Base-by-base conservation (phyloP, 2,329 filamentous ascomycete genomes). In the Ophiobolus disseminans region DNA sequence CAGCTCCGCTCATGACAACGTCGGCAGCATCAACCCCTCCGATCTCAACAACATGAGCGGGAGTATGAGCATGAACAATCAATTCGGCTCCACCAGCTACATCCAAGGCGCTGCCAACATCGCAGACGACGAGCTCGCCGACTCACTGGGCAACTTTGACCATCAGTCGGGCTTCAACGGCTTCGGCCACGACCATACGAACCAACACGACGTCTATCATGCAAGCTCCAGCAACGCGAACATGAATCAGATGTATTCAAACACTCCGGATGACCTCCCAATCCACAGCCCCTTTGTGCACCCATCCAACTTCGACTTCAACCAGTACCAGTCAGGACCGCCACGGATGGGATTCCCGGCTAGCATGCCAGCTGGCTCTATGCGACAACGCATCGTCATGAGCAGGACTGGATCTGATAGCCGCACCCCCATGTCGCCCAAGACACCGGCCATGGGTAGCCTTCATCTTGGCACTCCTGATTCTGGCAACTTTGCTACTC, bases 251-350 rank as follows among this genome's bases (percentile, higher is more conserved):
- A 85, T 90, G 53, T 97, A 89, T 74, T 96, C 93, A 16, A 90
- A 90, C 70, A 96, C 92, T 2, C 92, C 93, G 3, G 93, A 97
- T 53, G 91, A 91, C 42, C 88, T 91, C 43, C 91, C 93, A 5
- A 93, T 96, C 52, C 90, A 95, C 67, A 97, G 91, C 64, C 93
- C 93, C 0, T 97, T 91, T 66, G 83, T 89, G 32, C 84, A 88
- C 43, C 78, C 77, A 2, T 59, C 63, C 61, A 86, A 83, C 66
- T 94, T 92, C 77, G 88, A 86, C 74, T 88, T 89, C 66, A 81
- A 81, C 26, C 89, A 91, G 57, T 95, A 91, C 71, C 85, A 88
- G 35, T 83, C 84, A 49, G 77, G 78, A 65, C 86, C 88, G 63
- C 82, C 85, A 44, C 80, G 66, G 80, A 82, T 66, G 60, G 64